Evolutionary conservation across 78 protist species (phyloP).

Genomic region (slime mould (Dictyostelium discoideum)): DNA sequence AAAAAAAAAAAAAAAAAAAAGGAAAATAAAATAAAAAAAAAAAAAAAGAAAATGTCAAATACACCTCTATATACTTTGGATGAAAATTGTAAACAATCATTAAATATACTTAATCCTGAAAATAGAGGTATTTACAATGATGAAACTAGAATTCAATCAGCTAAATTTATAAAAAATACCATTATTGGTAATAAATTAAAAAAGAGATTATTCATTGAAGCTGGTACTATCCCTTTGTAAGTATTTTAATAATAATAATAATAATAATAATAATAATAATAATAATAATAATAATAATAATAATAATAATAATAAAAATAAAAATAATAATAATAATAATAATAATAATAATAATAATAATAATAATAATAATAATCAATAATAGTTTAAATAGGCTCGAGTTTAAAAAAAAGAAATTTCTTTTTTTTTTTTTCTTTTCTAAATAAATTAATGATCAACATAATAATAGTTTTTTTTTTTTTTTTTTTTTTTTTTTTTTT

Average conservation of each 20-base stretch:
- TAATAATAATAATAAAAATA: no score
- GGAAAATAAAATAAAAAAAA: no score
- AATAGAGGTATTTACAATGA: neutral
- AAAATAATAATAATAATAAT: neutral
- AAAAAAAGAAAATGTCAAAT: neutral
- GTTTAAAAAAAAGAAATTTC: no score
- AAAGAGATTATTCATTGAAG: conserved; percentile 26
- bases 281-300: no score
- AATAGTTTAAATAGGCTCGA: no score
- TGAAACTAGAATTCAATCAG: conserved; percentile 7
- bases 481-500: no score
- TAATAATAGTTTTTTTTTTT: no score
- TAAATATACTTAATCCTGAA: neutral
- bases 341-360: neutral
- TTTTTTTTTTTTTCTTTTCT: no score
- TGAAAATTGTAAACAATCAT: conserved; percentile 7
- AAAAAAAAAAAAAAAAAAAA: no score
- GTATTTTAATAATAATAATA: neutral
- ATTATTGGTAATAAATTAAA: conserved; percentile 60
- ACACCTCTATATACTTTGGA: conserved; percentile 2
- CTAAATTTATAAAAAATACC: conserved; percentile 55
- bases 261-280: no score
- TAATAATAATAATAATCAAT: neutral
- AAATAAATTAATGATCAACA: no score
- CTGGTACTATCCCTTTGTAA: conserved; percentile 31